Evolutionary conservation across 2,329 filamentous ascomycete species (phyloP).

Genomic region (Calonectria leucothoes): DNA sequence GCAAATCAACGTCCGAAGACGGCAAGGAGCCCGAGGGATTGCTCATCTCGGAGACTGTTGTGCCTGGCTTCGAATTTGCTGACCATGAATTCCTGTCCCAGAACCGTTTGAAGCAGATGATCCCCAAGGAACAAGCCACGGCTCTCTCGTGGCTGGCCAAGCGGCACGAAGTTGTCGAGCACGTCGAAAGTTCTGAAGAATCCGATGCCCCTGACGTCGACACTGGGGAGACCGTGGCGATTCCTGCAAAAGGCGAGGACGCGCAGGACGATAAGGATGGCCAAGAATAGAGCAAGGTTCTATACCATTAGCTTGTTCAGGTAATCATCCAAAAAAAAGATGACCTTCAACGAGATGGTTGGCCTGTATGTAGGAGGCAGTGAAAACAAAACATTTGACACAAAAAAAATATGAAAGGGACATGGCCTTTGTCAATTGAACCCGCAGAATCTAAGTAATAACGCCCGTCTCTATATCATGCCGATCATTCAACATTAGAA

Average conservation of each 20-base stretch:
- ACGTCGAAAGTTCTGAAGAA: conserved; percentile 13
- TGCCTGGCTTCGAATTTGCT: conserved; percentile 74
- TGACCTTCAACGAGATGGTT: not conserved
- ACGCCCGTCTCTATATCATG: conserved; percentile 34
- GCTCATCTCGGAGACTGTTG: conserved; percentile 75
- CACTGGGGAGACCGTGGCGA: not conserved
- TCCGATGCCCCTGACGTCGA: not conserved
- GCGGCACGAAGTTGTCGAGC: not conserved
- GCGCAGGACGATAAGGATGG: not conserved
- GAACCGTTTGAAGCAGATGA: conserved; percentile 61
- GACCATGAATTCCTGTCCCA: conserved; percentile 74
- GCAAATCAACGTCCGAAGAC: conserved; percentile 44
- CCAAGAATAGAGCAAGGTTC: not conserved
- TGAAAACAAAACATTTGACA: not conserved
- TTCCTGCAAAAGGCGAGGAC: not conserved
- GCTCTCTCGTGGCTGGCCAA: conserved; percentile 61
- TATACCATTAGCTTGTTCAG: not conserved
- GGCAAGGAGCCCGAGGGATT: conserved; percentile 59
- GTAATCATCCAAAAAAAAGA: not conserved
- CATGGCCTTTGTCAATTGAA: conserved; percentile 3
- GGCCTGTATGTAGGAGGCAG: not conserved
- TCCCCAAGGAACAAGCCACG: conserved; percentile 61
- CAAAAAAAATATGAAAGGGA: not conserved
- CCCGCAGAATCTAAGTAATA: conserved; percentile 20
- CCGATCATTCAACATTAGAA: conserved; percentile 37